Conservation (phyloP, 108 stramenopile species). For the Fistulifera pelliculosa region DNA sequence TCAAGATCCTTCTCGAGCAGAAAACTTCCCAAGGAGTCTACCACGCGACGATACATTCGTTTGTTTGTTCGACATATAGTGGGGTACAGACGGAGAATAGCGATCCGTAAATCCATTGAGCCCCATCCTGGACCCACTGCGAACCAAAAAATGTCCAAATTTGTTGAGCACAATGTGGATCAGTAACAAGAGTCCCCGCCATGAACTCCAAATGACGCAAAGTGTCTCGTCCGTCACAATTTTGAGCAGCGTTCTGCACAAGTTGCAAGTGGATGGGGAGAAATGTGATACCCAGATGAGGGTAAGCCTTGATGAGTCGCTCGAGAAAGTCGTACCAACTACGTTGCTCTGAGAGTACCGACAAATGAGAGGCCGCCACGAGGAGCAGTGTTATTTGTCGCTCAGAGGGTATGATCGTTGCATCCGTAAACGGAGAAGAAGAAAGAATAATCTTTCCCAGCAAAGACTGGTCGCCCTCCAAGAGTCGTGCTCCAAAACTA, state of each 20-base stretch:
- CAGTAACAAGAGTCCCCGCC: slow-evolving; percentile 28
- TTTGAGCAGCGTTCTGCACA: slow-evolving; percentile 21
- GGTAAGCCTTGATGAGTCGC: slow-evolving; percentile 19
- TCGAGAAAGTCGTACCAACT: slow-evolving; percentile 11
- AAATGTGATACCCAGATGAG: slow-evolving; percentile 35
- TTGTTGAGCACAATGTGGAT: slow-evolving; percentile 63
- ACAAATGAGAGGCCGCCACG: neutral
- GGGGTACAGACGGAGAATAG: slow-evolving; percentile 47
- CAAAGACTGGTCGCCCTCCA: neutral
- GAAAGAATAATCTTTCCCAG: neutral
- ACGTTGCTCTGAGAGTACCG: neutral
- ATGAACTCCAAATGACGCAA: slow-evolving; percentile 27
- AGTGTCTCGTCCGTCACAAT: slow-evolving; percentile 12
- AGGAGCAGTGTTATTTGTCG: slow-evolving; percentile 6
- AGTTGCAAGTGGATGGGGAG: slow-evolving; percentile 26
- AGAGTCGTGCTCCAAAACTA: no score
- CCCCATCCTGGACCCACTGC: slow-evolving; percentile 22
- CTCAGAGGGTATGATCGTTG: neutral
- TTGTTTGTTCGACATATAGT: slow-evolving; percentile 51
- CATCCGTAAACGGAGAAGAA: neutral
- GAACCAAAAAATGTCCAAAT: slow-evolving; percentile 51
- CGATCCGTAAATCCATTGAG: slow-evolving; percentile 33
- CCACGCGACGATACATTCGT: slow-evolving; percentile 49
- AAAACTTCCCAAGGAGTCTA: slow-evolving; percentile 40
- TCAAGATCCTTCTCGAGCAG: slow-evolving; percentile 22